Conservation (phyloP, 805 yeast species). For the Cyberlindnera maritima region DNA sequence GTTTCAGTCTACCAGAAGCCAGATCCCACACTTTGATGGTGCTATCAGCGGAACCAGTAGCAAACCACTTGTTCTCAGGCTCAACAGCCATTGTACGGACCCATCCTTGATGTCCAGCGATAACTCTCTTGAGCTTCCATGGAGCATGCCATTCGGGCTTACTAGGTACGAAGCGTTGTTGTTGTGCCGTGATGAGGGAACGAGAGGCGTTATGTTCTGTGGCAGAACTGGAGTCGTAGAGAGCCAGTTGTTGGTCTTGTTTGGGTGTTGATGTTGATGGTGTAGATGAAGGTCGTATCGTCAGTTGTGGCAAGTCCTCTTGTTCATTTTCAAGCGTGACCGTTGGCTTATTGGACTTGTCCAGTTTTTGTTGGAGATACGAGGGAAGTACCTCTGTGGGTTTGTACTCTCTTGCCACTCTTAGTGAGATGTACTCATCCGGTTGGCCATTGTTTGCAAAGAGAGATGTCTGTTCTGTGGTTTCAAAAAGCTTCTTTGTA, state of each 20-base stretch:
- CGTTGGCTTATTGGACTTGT: conserved; percentile 12
- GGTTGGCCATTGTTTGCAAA: conserved; percentile 20
- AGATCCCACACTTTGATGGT: conserved; percentile 92
- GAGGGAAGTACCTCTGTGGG: conserved; percentile 27
- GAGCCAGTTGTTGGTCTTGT: conserved; percentile 4
- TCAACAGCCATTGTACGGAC: conserved; percentile 79
- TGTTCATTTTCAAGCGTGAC: neutral
- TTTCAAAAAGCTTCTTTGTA: conserved; percentile 12
- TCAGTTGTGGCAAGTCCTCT: conserved; percentile 2
- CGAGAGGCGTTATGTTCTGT: conserved; percentile 15
- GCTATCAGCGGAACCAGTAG: conserved; percentile 85
- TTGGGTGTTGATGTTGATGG: neutral
- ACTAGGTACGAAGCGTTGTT: conserved; percentile 17
- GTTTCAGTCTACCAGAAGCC: conserved; percentile 62
- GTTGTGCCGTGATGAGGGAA: conserved; percentile 13
- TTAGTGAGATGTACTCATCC: conserved; percentile 25
- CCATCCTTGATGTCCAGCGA: conserved; percentile 94
- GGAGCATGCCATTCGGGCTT: conserved; percentile 49
- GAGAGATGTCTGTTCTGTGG: conserved; percentile 1
- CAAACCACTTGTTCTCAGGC: conserved; percentile 88
- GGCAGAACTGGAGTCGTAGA: conserved; percentile 1
- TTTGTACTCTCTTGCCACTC: conserved; percentile 32
- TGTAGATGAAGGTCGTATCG: conserved; percentile 4
- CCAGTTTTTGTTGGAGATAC: conserved; percentile 29
- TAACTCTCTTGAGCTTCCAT: conserved; percentile 71